Evolutionary conservation across 495 filamentous ascomycete species (phyloP).

Genomic region (Lentithecium fluviatile): DNA sequence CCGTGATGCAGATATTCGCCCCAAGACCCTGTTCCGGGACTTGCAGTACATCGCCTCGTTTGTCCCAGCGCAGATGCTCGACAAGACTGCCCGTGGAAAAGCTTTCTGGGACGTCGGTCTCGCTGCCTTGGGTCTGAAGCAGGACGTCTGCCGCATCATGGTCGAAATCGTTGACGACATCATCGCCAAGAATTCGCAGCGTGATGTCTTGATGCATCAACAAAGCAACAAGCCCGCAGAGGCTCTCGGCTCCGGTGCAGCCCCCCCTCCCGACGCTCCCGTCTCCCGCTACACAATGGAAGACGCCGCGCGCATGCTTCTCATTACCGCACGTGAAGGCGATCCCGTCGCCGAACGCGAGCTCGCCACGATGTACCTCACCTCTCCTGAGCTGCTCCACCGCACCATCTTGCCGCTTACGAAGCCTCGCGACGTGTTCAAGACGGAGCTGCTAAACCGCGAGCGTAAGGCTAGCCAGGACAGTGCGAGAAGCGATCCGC

Average conservation of each 20-base stretch:
- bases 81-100: slow-evolving; percentile 82
- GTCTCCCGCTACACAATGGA: slow-evolving; percentile 63
- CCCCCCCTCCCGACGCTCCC: slow-evolving; percentile 37
- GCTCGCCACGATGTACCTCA: slow-evolving; percentile 90
- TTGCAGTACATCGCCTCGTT: slow-evolving; percentile 94
- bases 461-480: slow-evolving; percentile 50
- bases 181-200: slow-evolving; percentile 57
- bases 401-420: slow-evolving; percentile 81
- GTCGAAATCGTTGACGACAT: slow-evolving; percentile 82
- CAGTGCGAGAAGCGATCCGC: slow-evolving; percentile 70
- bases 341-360: slow-evolving; percentile 91
- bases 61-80: slow-evolving; percentile 74
- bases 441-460: slow-evolving; percentile 79
- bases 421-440: slow-evolving; percentile 86
- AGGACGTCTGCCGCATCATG: slow-evolving; percentile 85
- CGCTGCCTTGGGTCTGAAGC: slow-evolving; percentile 83
- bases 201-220: slow-evolving; percentile 47
- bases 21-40: slow-evolving; percentile 90
- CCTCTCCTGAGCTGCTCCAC: slow-evolving; percentile 83
- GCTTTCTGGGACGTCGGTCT: slow-evolving; percentile 93
- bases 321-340: slow-evolving; percentile 91
- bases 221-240: neutral
- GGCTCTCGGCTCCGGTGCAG: neutral
- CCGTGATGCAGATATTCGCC: slow-evolving; percentile 70
- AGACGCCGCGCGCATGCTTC: slow-evolving; percentile 89